phyloP scores from a whole-genome alignment of 768 basidiomycete species.

The Lyophyllum atratum region DNA sequence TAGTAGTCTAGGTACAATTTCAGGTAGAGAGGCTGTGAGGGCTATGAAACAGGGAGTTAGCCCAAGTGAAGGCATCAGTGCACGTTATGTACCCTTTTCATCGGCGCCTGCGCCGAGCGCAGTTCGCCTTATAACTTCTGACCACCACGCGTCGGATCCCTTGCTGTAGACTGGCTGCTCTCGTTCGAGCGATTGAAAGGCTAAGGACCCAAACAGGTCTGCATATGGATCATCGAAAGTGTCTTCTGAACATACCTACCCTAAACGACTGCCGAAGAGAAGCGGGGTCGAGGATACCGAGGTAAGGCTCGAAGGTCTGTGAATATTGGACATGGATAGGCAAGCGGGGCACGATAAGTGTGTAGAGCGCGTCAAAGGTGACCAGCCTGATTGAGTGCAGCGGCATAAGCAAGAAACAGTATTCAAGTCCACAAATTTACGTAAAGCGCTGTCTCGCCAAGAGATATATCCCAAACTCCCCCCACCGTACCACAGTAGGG shows the following conservation, averaged over 20 bases:
- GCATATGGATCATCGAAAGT: background rate
- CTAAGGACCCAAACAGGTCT: conserved; percentile 23
- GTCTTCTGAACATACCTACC: conserved; percentile 39
- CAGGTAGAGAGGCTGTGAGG: conserved; percentile 51
- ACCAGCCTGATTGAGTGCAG: conserved; percentile 52
- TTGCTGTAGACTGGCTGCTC: conserved; percentile 60
- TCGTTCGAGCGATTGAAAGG: conserved; percentile 48
- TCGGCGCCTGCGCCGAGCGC: conserved; percentile 77
- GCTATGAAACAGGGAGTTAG: conserved; percentile 33
- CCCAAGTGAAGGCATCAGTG: background rate
- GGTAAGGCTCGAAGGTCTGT: conserved; percentile 63
- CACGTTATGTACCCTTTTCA: conserved; percentile 43
- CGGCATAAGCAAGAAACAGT: too few relatives aligned
- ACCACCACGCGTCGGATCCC: conserved; percentile 70
- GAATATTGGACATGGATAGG: conserved; percentile 72
- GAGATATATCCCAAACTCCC: too few relatives aligned
- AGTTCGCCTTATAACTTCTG: conserved; percentile 73
- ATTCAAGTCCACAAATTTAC: too few relatives aligned
- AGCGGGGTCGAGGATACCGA: conserved; percentile 60
- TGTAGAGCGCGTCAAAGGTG: conserved; percentile 79
- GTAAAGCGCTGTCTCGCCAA: too few relatives aligned
- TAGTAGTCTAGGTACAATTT: conserved; percentile 65
- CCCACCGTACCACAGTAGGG: too few relatives aligned
- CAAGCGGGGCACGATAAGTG: conserved; percentile 67
- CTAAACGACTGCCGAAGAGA: conserved; percentile 61